Evolutionary conservation across 176 grass and related monocot genomes (phyloP).

Genomic region (Eragrostis curvula): DNA sequence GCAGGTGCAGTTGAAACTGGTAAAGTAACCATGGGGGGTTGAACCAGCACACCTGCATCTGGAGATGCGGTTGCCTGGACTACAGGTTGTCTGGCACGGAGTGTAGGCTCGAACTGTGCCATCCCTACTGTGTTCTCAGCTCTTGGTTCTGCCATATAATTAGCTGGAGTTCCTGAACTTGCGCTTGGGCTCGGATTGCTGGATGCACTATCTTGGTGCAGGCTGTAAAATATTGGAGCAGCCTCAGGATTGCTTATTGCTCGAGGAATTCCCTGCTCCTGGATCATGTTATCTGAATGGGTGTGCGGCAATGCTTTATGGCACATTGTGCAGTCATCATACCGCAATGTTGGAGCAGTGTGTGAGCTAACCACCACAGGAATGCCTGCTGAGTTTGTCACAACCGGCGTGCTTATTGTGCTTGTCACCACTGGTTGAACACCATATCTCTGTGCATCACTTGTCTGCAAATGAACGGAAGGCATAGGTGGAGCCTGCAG

Average conservation of each 20-base stretch:
- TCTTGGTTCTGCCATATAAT: conserved; percentile 46
- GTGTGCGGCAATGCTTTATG: conserved; percentile 75
- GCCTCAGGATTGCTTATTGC: conserved; percentile 36
- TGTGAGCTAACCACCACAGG: conserved; percentile 39
- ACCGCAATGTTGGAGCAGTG: conserved; percentile 41
- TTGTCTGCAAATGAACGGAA: conserved; percentile 55
- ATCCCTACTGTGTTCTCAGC: conserved; percentile 33
- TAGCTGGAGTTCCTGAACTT: conserved; percentile 32
- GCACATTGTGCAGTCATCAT: conserved; percentile 79
- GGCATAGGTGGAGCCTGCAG: conserved; percentile 61
- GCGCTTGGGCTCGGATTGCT: conserved; percentile 45
- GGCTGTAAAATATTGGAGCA: conserved; percentile 57
- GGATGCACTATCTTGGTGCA: conserved; percentile 52
- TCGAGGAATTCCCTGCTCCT: conserved; percentile 52
- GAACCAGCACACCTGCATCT: conserved; percentile 44
- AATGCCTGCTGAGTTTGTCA: conserved; percentile 38
- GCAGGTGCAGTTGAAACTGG: conserved; percentile 44
- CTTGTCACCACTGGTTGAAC: conserved; percentile 33
- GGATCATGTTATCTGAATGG: conserved; percentile 77
- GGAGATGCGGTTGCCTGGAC: conserved; percentile 41
- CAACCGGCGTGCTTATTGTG: conserved; percentile 25
- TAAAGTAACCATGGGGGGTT: conserved; percentile 42
- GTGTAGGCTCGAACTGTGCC: conserved; percentile 44
- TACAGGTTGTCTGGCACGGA: conserved; percentile 39
- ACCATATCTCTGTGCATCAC: conserved; percentile 52